A percentile compares a stretch with the other conserved stretches of the same genome.
These are phyloP conservation scores for Selenicereus undatus DNA, from an alignment of 148 eudicot genomes.

Conservation along the genomic window DNA sequence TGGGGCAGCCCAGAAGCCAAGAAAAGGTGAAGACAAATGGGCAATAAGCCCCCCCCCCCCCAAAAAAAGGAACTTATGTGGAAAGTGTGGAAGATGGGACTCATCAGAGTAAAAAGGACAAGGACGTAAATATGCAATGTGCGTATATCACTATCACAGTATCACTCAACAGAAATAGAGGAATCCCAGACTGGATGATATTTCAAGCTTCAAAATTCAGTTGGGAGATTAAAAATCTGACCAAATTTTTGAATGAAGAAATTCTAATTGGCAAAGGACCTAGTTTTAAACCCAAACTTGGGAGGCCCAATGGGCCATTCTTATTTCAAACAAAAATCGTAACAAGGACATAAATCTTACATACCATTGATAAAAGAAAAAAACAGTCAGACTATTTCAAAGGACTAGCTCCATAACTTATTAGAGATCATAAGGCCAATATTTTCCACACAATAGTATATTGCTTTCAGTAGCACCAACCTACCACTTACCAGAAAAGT, in stretches of 20 bases:
- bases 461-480: background rate
- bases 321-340: background rate
- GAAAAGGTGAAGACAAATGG: background rate
- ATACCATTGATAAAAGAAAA: background rate
- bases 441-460: background rate
- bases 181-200: no score
- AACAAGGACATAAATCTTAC: background rate
- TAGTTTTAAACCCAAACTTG: background rate
- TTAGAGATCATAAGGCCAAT: background rate
- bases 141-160: no score
- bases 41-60: no score
- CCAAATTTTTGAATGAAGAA: background rate
- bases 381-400: background rate
- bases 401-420: background rate
- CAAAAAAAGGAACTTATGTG: no score
- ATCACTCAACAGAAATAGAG: no score
- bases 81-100: background rate
- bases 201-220: background rate
- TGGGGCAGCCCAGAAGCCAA: no score
- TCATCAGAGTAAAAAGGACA: background rate
- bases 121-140: background rate
- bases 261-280: background rate
- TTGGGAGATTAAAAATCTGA: background rate
- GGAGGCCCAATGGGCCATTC: background rate
- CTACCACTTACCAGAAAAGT: constrained; percentile 25